Evolutionary conservation across 192 early-diverging fungal genomes (phyloP), one percentile per base, ranked within the genome.

Genomic region (Gonapodya sp.): DNA sequence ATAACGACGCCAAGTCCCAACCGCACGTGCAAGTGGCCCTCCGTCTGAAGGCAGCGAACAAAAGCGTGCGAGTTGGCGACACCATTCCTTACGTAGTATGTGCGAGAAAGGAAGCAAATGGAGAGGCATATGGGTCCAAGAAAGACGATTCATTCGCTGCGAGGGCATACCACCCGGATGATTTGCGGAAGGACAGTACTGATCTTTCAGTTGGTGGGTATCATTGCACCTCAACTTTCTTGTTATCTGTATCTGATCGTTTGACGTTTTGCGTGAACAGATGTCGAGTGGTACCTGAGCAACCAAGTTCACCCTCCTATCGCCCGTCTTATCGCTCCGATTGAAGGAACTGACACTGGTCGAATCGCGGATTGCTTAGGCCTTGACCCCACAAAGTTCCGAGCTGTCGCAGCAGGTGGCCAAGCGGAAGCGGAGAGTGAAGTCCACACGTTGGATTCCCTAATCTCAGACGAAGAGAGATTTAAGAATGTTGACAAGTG

Each of bases 11-110:
- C 24, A 94, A 95, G 82, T 85, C 86, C 1, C 97, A 96, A 82
- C 96, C 98, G 0, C 98, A 99, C 80, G 97, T 99, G 18, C 93
- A 94, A 73, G 98, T 99, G 0, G 98, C 98, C 1, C 85, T 96
- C 8, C 84, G 90, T 1, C 87, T 96, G 90, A 92, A 92, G 80
- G 83, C 87, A n/a, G 85, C 86, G 37, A 96, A 95, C 35, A 77
- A 85, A 16, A 86, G 86, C 8, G 89, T 93, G 1, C 87, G 92
- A 18, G 83, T 89, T 0, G 98, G 97, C n/a, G 97, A 98, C 81
- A 96, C 94, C 0, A 89, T 99, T 2, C 95, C 96, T 0, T 99
- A 96, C 83, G 89, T 98, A 0, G 95, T 99, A 35, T 94, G 95
- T 83, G 85, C 86, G 73, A 86, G 86, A 18, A 84, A 78, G 16